Conservation (phyloP, 73 alveolate genomes). For the Tetrahymena thermophila region DNA sequence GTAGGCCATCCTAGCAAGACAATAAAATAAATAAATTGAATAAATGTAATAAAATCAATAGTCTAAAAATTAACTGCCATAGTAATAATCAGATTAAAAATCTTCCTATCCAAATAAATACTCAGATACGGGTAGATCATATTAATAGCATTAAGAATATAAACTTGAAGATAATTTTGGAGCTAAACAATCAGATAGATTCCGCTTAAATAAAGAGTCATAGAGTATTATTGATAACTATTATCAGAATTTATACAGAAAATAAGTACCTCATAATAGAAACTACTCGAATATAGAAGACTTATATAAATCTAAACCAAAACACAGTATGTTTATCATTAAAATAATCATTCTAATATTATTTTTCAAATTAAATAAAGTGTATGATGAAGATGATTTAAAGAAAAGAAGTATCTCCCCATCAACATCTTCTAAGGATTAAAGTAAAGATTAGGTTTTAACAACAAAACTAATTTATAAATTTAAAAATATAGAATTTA, state of each 20-base stretch:
- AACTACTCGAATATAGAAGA: background rate
- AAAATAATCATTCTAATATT: background rate
- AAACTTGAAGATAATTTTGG: background rate
- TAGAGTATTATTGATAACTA: background rate
- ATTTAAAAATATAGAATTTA: background rate
- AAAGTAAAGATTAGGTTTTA: background rate
- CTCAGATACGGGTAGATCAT: background rate
- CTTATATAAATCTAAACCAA: background rate
- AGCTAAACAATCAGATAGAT: background rate
- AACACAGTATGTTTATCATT: background rate
- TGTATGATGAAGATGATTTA: background rate
- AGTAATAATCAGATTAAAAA: background rate
- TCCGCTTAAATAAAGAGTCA: background rate
- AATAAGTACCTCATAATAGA: background rate
- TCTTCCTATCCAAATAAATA: background rate
- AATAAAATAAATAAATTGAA: background rate
- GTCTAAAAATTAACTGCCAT: background rate
- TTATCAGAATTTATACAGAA: background rate
- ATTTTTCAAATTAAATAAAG: background rate
- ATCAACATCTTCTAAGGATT: background rate
- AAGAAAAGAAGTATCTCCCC: background rate
- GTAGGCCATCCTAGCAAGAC: background rate
- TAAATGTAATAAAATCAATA: background rate
- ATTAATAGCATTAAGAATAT: background rate
- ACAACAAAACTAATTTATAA: background rate